Base-by-base conservation (phyloP, 768 basidiomycete genomes). In the Pholiota molesta region DNA sequence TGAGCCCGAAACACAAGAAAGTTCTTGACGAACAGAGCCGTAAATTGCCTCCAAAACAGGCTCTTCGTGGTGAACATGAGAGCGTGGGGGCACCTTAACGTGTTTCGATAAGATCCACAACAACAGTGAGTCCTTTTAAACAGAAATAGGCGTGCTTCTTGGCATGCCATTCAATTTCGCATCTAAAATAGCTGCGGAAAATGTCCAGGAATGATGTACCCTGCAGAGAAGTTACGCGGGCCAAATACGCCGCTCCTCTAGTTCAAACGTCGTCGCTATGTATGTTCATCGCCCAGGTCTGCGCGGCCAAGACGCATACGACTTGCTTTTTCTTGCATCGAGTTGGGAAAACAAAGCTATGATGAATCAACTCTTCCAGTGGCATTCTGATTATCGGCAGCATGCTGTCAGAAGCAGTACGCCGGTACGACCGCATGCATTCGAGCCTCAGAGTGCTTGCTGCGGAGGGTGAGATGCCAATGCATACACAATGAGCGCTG, bases 1-100 rank as follows among this genome's bases (percentile, higher is more conserved):
- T 87, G 84, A 63, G 79, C 83, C 44, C 78, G 80, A 19, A 87
- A 71, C 2, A 86, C 75, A 33, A 86, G 84, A 79, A 79, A 82
- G 60, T 87, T 87, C 75, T 88, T 88, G 77, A 79, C 75, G 61
- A 79, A 78, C n/a, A 88, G 68, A 1, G 79, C 82, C 1, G 67
- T 66, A 60, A 83, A 82, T 73, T 88, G 86, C 52, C 79, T 77
- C 74, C 81, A 77, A 67, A 86, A 84, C 19, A 82, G 53, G 31
- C 31, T 55, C 53, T 55, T 35, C 53, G 35, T 49, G 42, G n/a
- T 44, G 3, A 49, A 49, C 47, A 49, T 49, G 47, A 49, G 23
- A 26, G 8, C n/a, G 40, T 42, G 45, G n/a, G 26, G 21, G 17
- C 45, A 11, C 45, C 40, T 42, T 17, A 19, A 47, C 45, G 13